These are phyloP conservation scores for Allium sativum DNA, from an alignment of 106 monocot genomes.

Conservation along the genomic window DNA sequence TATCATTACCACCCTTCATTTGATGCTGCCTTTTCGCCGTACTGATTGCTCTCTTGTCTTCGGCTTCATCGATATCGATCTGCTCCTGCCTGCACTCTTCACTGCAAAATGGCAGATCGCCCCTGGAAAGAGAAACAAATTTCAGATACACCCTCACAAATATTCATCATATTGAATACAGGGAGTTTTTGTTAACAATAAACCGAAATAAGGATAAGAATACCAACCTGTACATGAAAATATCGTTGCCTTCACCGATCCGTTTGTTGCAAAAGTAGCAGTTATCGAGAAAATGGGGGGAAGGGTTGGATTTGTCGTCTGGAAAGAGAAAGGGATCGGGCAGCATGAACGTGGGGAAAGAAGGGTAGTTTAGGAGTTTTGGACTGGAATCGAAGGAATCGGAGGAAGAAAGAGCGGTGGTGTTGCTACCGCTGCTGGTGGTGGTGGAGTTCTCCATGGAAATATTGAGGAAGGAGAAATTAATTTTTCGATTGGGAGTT, in stretches of 20 bases:
- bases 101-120: constrained; percentile 46
- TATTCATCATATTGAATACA: not conserved
- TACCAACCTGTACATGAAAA: constrained; percentile 82
- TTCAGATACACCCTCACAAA: not conserved
- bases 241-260: constrained; percentile 45
- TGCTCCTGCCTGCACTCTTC: constrained; percentile 44
- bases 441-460: too few species aligned
- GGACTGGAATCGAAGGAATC: too few species aligned
- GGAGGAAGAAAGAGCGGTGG: too few species aligned
- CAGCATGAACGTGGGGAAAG: too few species aligned
- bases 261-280: constrained; percentile 73
- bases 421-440: too few species aligned
- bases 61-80: constrained; percentile 44
- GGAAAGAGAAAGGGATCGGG: too few species aligned
- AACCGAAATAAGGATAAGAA: not conserved
- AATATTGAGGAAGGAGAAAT: too few species aligned
- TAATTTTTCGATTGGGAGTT: too few species aligned
- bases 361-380: too few species aligned
- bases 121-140: constrained; percentile 15
- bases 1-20: not conserved
- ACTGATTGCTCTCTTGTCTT: not conserved
- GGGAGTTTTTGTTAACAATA: not conserved
- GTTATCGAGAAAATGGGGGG: constrained; percentile 47
- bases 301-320: too few species aligned
- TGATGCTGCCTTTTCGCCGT: constrained; percentile 2